A percentile compares a stretch with the other conserved stretches of the same genome.
phyloP scores from a whole-genome alignment of 306 rosid species.

The Cucurbita moschata region DNA sequence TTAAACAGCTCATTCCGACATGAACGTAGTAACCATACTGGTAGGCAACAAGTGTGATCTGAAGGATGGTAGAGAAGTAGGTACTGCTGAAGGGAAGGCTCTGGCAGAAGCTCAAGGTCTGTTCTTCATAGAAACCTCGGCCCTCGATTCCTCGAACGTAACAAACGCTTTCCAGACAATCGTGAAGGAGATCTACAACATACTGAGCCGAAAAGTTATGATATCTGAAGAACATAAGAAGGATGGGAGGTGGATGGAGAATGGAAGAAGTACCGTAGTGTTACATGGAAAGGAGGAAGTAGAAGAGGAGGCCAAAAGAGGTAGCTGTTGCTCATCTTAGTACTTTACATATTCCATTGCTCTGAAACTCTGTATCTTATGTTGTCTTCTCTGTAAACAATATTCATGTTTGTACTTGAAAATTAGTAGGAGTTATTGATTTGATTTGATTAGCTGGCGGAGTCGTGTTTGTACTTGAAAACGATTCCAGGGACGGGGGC shows the following conservation, averaged over 20 bases:
- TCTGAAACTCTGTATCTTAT: neutral
- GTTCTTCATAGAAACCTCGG: conserved; percentile 95
- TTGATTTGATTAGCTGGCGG: too few species aligned
- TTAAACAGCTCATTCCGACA: conserved; percentile 92
- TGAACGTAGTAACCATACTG: conserved; percentile 91
- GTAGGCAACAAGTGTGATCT: conserved; percentile 96
- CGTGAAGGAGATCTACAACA: conserved; percentile 83
- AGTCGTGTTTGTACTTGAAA: too few species aligned
- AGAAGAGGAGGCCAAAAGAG: conserved; percentile 27
- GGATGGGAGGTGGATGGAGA: conserved; percentile 38
- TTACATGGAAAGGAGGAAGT: conserved; percentile 42
- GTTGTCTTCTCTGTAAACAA: neutral
- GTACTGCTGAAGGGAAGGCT: conserved; percentile 73
- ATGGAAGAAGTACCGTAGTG: conserved; percentile 62
- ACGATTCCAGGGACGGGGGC: too few species aligned
- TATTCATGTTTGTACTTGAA: neutral
- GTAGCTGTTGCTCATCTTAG: conserved; percentile 73
- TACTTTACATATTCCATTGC: neutral
- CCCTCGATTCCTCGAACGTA: conserved; percentile 91
- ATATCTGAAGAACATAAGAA: conserved; percentile 71
- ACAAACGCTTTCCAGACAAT: conserved; percentile 79
- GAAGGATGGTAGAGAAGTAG: conserved; percentile 85
- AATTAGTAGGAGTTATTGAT: neutral
- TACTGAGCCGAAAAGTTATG: conserved; percentile 89
- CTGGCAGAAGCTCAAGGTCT: conserved; percentile 92